These are phyloP conservation scores for Collybia nuda DNA, from an alignment of 768 basidiomycete species.

Conservation along the genomic window DNA sequence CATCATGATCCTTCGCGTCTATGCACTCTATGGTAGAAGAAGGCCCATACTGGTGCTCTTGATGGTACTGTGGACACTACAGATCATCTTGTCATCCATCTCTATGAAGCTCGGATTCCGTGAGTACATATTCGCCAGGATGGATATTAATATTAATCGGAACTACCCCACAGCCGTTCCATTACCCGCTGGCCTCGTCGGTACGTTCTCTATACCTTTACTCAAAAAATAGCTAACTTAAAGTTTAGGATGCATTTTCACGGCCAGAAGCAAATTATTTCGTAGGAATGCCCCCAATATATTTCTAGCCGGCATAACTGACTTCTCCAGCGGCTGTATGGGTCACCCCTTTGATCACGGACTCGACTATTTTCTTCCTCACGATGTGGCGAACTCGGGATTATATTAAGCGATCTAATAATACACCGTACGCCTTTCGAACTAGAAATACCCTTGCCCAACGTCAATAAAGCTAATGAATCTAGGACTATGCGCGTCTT, in stretches of 20 bases:
- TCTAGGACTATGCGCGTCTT: slow-evolving; percentile 21
- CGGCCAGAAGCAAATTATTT: slow-evolving; percentile 17
- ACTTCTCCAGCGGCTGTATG: slow-evolving; percentile 18
- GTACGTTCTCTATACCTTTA: slow-evolving; percentile 7
- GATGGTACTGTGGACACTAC: slow-evolving; percentile 19
- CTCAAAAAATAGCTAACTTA: neutral
- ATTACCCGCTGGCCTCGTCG: slow-evolving; percentile 20
- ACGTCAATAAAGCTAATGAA: neutral
- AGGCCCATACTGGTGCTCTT: slow-evolving; percentile 14
- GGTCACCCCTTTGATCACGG: slow-evolving; percentile 22
- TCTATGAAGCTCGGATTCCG: slow-evolving; percentile 23
- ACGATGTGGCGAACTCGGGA: slow-evolving; percentile 11
- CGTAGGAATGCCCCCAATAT: slow-evolving; percentile 11
- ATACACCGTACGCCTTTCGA: slow-evolving; percentile 11
- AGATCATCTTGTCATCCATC: slow-evolving; percentile 22
- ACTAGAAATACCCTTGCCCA: neutral
- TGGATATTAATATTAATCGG: neutral
- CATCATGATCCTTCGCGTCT: slow-evolving; percentile 31
- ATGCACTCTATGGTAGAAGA: slow-evolving; percentile 24
- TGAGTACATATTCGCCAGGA: slow-evolving; percentile 5
- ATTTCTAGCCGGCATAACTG: neutral
- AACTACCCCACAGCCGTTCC: slow-evolving; percentile 16
- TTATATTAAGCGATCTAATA: slow-evolving; percentile 5
- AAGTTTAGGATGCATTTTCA: slow-evolving; percentile 24
- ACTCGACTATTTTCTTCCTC: slow-evolving; percentile 9